Base-by-base conservation (phyloP, 1,284 basidiomycete genomes). In the Ganoderma leucocontextum region DNA sequence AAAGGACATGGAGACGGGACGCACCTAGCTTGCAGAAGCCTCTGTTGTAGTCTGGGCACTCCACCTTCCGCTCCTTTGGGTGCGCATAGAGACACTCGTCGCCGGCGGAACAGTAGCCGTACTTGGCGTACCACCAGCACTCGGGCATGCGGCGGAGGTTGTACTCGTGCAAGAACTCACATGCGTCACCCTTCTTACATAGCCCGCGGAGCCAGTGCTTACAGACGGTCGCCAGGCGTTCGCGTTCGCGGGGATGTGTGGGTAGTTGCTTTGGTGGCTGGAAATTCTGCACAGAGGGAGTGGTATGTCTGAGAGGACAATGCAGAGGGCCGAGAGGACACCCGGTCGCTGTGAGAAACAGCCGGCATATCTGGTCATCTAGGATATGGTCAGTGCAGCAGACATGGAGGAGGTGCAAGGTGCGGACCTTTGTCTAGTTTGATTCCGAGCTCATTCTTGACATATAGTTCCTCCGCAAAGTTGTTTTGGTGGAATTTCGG, bases 101-200 rank as follows among this genome's bases (percentile, higher is more conserved):
- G 63, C 97, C 98, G 60, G 96, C 94, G 66, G 96, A 96, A 82
- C 98, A 99, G 82, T 97, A 99, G 5, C 98, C 98, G 78, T 96
- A 97, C 80, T 98, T 98, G 68, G 95, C 95, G 80, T 92, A 99
- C 95, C 97, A 99, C 89, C 97, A 95, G 79, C 98, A 99, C 80
- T 98, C 95, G n/a, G 98, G 98, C 95, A 99, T 99, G 67, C 95
- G 93, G 73, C 97, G 86, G 69, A 99, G 87, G 79, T 99, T 98
- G 84, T 98, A 99, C 83, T 99, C 98, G 82, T 99, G 98, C 78
- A 99, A 87, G 82, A 99, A 99, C 83, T 99, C 98, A 84, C 98
- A 99, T 55, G 93, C 92, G 78, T 98, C 95, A 67, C 96, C 97
- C 81, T 99, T 99, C 84, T 99, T 99, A 84, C 98, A 99, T 52